Percentiles rank a stretch among this genome's conserved stretches.
These are phyloP conservation scores for Coniferiporia sulphurascens DNA, from an alignment of 1,284 basidiomycete genomes.

Conservation along the genomic window DNA sequence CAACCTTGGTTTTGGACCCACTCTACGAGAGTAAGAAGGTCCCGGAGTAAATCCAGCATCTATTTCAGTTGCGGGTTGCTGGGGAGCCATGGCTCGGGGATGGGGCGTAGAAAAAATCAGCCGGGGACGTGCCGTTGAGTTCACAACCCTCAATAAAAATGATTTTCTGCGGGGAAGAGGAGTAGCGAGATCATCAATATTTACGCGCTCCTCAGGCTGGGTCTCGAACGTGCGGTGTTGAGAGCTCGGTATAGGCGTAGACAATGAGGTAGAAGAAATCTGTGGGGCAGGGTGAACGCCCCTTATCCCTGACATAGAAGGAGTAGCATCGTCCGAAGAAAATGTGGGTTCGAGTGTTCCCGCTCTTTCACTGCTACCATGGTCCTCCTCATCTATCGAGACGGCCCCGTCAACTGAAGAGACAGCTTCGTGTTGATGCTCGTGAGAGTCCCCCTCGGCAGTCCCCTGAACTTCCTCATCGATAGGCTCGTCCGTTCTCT, in stretches of 20 bases:
- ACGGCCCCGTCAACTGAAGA: background rate
- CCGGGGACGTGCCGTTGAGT: slow-evolving; percentile 69
- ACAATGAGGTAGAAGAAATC: slow-evolving; percentile 27
- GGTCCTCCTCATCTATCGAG: background rate
- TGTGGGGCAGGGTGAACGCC: slow-evolving; percentile 34
- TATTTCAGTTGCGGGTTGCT: slow-evolving; percentile 1
- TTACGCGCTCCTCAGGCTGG: slow-evolving; percentile 21
- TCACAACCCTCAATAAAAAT: slow-evolving; percentile 73
- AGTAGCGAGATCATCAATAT: slow-evolving; percentile 41
- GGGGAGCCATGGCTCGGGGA: slow-evolving; percentile 39
- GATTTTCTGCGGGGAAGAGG: slow-evolving; percentile 65
- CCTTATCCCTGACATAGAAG: background rate
- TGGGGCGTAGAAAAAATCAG: slow-evolving; percentile 63
- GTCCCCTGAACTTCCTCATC: background rate
- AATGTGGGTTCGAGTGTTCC: slow-evolving; percentile 53
- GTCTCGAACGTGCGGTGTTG: slow-evolving; percentile 47
- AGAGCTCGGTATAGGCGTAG: slow-evolving; percentile 63
- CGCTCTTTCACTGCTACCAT: background rate
- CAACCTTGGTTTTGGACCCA: slow-evolving; percentile 31
- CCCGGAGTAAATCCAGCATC: slow-evolving; percentile 55
- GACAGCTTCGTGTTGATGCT: background rate
- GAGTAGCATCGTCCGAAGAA: slow-evolving; percentile 44
- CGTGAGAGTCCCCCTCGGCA: background rate
- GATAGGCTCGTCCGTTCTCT: background rate
- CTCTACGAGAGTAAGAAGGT: slow-evolving; percentile 25